Base-by-base conservation (phyloP, 2,329 filamentous ascomycete species). In the Neofusicoccum laricinum region DNA sequence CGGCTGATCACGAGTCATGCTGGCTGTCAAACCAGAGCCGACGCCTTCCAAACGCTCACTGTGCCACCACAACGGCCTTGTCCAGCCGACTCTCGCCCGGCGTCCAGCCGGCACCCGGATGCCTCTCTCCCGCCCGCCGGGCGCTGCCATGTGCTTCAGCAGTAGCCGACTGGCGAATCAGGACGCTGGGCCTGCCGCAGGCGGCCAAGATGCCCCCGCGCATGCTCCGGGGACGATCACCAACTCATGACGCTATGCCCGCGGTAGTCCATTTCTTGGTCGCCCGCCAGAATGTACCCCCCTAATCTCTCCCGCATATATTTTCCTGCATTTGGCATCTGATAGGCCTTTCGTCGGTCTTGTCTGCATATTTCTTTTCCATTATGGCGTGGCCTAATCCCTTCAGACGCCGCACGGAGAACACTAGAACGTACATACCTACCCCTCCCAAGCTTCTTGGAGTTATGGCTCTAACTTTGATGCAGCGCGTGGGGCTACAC, bases 401-500 rank as follows among this genome's bases (percentile, higher is more conserved):
- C 1, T 82, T 82, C 65, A 71, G 74, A 32, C 71, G 73, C 49
- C 71, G 71, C 25, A 81, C 79, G 14, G 70, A 76, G 49, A 80
- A 81, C 57, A 82, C 80, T 3, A 72, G 71, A 66, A 70, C 71
- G 80, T 81, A 73, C 45, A 77, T 72, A 11, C 14, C 19, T 32
- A 6, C 41, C 15, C 8, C 5, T 32, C 34, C 14, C 43, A 45
- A 15, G 34, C 3, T 61, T 15, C 21, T 38, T 19, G n/a, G 45
- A 21, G 14, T 10, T 14, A 30, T 30, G 38, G n/a, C 5, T 14
- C 21, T 59, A 12, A 58, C n/a, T 6, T 36, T 7, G 11, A 8
- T 32, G 49, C 43, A 83, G 81, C 30, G 76, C 75, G 67, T 92
- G 88, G 86, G 88, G 85, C 19, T 85, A 91, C 71, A 84, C 81